phyloP scores from a whole-genome alignment of 192 early-diverging fungal species.

The Coemansia sp. region DNA sequence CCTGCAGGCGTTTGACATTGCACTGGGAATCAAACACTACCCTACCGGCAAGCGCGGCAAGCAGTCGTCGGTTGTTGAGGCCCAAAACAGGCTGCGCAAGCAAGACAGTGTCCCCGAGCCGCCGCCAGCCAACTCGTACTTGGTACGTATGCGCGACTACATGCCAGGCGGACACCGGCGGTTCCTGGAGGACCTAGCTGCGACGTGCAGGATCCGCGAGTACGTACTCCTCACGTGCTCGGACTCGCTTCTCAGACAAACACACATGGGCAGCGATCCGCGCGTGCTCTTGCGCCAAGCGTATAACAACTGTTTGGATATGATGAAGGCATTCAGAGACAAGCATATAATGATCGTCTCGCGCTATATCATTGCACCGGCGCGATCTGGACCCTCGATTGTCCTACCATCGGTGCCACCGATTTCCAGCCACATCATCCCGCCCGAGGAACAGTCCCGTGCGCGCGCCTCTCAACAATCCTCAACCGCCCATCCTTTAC shows the following conservation, averaged over 20 bases:
- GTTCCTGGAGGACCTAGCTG: slow-evolving; percentile 77
- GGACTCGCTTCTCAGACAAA: slow-evolving; percentile 20
- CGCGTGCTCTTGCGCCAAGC: slow-evolving; percentile 56
- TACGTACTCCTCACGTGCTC: slow-evolving; percentile 59
- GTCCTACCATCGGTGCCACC: slow-evolving; percentile 41
- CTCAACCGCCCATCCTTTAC: background rate
- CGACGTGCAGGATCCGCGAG: slow-evolving; percentile 66
- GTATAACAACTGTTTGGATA: slow-evolving; percentile 80
- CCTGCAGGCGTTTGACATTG: slow-evolving; percentile 88
- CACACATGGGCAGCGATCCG: slow-evolving; percentile 17
- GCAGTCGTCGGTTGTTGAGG: slow-evolving; percentile 35
- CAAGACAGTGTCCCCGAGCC: slow-evolving; percentile 34
- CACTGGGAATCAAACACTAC: slow-evolving; percentile 83
- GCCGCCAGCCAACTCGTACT: slow-evolving; percentile 64
- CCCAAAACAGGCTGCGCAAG: slow-evolving; percentile 22
- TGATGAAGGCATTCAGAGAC: slow-evolving; percentile 85
- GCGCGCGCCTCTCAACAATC: slow-evolving; percentile 1
- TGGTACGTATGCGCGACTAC: slow-evolving; percentile 89
- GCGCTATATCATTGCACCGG: slow-evolving; percentile 86
- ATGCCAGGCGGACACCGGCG: slow-evolving; percentile 86
- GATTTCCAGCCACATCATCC: slow-evolving; percentile 25
- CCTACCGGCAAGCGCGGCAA: slow-evolving; percentile 64
- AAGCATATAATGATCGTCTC: slow-evolving; percentile 91
- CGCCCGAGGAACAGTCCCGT: slow-evolving; percentile 16
- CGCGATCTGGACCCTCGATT: slow-evolving; percentile 68